A percentile compares a stretch with the other conserved stretches of the same genome.
These are phyloP conservation scores for Solanum ossicruentum DNA, from an alignment of 257 asterid genomes.

Conservation along the genomic window DNA sequence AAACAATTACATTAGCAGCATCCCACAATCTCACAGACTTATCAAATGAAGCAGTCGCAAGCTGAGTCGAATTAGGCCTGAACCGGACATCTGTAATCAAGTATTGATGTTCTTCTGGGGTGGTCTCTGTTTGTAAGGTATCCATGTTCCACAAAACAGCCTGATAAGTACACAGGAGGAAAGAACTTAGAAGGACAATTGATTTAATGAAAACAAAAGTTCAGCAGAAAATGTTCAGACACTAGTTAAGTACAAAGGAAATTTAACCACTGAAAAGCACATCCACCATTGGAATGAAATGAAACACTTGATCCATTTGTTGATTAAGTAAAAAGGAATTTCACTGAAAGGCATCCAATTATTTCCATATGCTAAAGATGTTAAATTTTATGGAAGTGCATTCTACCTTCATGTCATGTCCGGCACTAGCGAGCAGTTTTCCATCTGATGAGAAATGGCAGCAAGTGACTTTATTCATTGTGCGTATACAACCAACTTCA, in stretches of 20 bases:
- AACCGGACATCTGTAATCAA: constrained; percentile 85
- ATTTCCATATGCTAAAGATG: not conserved
- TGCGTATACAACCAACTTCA: constrained; percentile 82
- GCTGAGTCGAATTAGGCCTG: constrained; percentile 88
- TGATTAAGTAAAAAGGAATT: not conserved
- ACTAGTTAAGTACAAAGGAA: not conserved
- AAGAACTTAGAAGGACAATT: not conserved
- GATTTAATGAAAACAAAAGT: not conserved
- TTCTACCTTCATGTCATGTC: constrained; percentile 88
- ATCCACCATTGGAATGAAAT: not conserved
- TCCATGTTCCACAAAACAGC: constrained; percentile 98
- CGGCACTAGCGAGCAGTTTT: constrained; percentile 89
- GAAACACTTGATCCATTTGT: not conserved
- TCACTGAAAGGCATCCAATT: not conserved
- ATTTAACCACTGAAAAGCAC: not conserved
- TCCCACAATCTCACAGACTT: constrained; percentile 94
- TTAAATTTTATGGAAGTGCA: not conserved
- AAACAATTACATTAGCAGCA: constrained; percentile 67
- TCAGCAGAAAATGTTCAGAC: not conserved
- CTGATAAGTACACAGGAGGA: constrained; percentile 21
- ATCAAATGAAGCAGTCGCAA: constrained; percentile 83
- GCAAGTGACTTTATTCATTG: constrained; percentile 84
- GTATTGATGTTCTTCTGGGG: constrained; percentile 69
- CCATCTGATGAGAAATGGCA: constrained; percentile 99
- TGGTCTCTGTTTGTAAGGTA: constrained; percentile 61